These are phyloP conservation scores for Agrocybe pediades DNA, from an alignment of 768 basidiomycete genomes.

Conservation along the genomic window DNA sequence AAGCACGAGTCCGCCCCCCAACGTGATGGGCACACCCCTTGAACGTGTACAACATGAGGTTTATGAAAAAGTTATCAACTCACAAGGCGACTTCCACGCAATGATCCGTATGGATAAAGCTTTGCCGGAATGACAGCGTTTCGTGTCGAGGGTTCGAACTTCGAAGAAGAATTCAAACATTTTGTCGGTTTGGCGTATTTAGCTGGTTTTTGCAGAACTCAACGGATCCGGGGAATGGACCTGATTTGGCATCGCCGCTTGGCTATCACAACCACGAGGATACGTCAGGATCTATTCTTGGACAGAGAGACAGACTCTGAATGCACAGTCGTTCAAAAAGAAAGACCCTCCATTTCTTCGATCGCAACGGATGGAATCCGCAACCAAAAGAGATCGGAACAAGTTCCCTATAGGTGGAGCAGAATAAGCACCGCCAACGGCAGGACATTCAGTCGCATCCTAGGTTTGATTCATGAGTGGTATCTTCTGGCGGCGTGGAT, in stretches of 20 bases:
- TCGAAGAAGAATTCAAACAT: constrained; percentile 15
- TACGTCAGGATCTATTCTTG: constrained; percentile 14
- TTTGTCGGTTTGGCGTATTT: constrained; percentile 17
- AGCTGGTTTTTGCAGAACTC: constrained; percentile 18
- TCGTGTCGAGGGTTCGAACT: constrained; percentile 11
- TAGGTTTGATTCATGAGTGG: neutral
- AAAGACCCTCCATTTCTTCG: constrained; percentile 30
- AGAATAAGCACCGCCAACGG: constrained; percentile 1
- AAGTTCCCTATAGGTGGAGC: constrained; percentile 10
- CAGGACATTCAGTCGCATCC: neutral
- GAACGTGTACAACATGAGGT: constrained; percentile 86
- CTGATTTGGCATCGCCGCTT: constrained; percentile 14
- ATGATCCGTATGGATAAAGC: constrained; percentile 32
- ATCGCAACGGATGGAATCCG: constrained; percentile 23
- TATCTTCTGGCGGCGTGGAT: neutral
- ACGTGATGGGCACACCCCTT: constrained; percentile 43
- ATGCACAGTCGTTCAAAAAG: constrained; percentile 25
- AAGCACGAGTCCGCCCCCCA: constrained; percentile 19
- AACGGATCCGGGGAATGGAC: constrained; percentile 15
- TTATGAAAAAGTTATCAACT: constrained; percentile 44
- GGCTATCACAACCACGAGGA: constrained; percentile 24
- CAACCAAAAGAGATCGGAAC: constrained; percentile 17
- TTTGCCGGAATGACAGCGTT: constrained; percentile 9
- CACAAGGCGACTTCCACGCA: constrained; percentile 41
- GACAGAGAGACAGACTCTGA: constrained; percentile 17